Conservation (phyloP, 176 grass and related monocot genomes). For the Pontederia crassipes region DNA sequence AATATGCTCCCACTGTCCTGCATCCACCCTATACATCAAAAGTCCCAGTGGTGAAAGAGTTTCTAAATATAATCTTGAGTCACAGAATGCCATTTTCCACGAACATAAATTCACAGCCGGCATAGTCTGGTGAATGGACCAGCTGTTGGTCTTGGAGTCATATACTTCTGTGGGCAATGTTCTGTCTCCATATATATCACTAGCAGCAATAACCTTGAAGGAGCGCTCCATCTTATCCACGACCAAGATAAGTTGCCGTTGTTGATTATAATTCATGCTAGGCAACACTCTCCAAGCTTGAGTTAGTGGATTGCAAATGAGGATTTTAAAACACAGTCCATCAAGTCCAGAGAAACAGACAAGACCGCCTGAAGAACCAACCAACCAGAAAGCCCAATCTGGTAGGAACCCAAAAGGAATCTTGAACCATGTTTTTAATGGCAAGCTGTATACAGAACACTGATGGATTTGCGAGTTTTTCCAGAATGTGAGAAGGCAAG, state of each 20-base stretch:
- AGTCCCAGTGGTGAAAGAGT: conserved; percentile 90
- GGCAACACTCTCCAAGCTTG: conserved; percentile 70
- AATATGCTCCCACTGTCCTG: conserved; percentile 70
- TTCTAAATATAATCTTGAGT: conserved; percentile 83
- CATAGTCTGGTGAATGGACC: conserved; percentile 84
- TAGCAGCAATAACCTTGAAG: conserved; percentile 74
- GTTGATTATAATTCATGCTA: conserved; percentile 80
- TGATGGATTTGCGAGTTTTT: conserved; percentile 41
- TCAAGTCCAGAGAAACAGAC: conserved; percentile 88
- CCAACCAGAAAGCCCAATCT: conserved; percentile 79
- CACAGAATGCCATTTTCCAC: conserved; percentile 90
- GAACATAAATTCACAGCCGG: conserved; percentile 79
- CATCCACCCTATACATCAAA: conserved; percentile 81
- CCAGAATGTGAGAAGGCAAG: conserved; percentile 78
- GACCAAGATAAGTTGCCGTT: conserved; percentile 76
- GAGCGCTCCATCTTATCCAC: conserved; percentile 30
- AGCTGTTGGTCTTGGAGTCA: conserved; percentile 44
- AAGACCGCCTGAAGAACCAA: conserved; percentile 82
- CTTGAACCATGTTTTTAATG: conserved; percentile 63
- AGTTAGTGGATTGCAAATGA: conserved; percentile 85
- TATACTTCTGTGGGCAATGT: conserved; percentile 87
- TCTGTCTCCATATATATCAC: conserved; percentile 74
- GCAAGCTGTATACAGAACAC: conserved; percentile 64
- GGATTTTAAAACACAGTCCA: conserved; percentile 43
- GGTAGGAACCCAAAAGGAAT: conserved; percentile 73